Evolutionary conservation across 768 basidiomycete genomes (phyloP).

Genomic region (Pleurotus citrinopileatus): DNA sequence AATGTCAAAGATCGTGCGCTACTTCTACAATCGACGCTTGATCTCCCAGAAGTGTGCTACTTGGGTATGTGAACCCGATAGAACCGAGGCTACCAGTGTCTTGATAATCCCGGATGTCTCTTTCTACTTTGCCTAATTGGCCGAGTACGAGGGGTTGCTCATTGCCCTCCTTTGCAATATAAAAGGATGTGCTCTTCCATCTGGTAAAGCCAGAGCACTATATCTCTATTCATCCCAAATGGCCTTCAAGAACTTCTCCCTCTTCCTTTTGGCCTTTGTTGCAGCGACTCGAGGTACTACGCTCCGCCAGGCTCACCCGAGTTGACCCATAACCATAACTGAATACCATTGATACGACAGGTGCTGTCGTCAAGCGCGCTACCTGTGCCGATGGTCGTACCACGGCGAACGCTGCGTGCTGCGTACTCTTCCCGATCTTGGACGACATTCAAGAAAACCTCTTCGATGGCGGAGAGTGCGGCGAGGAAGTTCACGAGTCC

Average conservation of each 20-base stretch:
- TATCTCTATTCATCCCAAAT: background rate
- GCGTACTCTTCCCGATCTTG: conserved; percentile 22
- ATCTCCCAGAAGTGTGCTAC: background rate
- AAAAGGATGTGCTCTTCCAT: background rate
- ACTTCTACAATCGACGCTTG: background rate
- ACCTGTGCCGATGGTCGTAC: conserved; percentile 27
- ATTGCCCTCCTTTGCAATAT: too few relatives aligned
- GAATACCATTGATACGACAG: background rate
- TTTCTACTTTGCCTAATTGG: background rate
- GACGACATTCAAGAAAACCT: conserved; percentile 20
- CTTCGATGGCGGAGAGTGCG: conserved; percentile 28
- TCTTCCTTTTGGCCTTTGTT: background rate
- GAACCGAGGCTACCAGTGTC: background rate
- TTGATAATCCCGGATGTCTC: background rate
- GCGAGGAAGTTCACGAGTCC: conserved; percentile 27
- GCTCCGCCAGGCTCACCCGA: too few relatives aligned
- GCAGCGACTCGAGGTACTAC: background rate
- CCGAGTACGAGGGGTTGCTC: too few relatives aligned
- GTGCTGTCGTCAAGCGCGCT: conserved; percentile 15
- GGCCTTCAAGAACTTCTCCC: background rate
- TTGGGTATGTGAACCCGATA: background rate
- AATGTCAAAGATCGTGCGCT: background rate
- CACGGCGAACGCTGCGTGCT: conserved; percentile 26
- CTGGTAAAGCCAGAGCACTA: background rate
- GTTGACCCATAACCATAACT: background rate